A percentile compares a stretch with the other conserved stretches of the same genome.
Evolutionary conservation across 169 alveolate genomes (phyloP).

Genomic region (Plasmodium vinckei): DNA sequence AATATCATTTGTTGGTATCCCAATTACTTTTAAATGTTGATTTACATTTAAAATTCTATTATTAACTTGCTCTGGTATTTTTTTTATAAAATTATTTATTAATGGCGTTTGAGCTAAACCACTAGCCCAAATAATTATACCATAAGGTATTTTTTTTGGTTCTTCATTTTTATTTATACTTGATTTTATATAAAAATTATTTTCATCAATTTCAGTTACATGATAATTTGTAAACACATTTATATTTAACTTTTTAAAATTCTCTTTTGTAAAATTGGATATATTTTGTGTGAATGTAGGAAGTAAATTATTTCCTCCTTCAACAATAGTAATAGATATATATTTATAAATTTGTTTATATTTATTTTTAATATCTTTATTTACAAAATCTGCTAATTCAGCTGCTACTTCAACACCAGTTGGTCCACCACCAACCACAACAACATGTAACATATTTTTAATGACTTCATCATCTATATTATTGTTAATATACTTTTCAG

Average conservation of each 20-base stretch:
- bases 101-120: slow-evolving; percentile 77
- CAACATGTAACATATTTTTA: slow-evolving; percentile 76
- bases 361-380: slow-evolving; percentile 60
- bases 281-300: slow-evolving; percentile 79
- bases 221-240: slow-evolving; percentile 78
- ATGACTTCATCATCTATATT: neutral
- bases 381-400: slow-evolving; percentile 81
- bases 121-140: slow-evolving; percentile 87
- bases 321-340: slow-evolving; percentile 81
- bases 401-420: slow-evolving; percentile 86
- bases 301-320: slow-evolving; percentile 82
- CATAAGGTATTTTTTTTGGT: slow-evolving; percentile 77
- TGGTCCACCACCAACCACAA: slow-evolving; percentile 88
- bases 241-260: slow-evolving; percentile 70
- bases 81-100: slow-evolving; percentile 60
- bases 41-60: slow-evolving; percentile 80
- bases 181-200: slow-evolving; percentile 74
- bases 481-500: slow-evolving; percentile 17
- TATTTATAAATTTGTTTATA: slow-evolving; percentile 71
- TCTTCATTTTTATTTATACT: slow-evolving; percentile 71
- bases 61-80: slow-evolving; percentile 79
- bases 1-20: slow-evolving; percentile 64
- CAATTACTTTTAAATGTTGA: slow-evolving; percentile 78
- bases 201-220: slow-evolving; percentile 79
- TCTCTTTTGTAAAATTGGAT: slow-evolving; percentile 76